Conservation (phyloP, 805 yeast genomes). For the Sugiyamaella marilandica region DNA sequence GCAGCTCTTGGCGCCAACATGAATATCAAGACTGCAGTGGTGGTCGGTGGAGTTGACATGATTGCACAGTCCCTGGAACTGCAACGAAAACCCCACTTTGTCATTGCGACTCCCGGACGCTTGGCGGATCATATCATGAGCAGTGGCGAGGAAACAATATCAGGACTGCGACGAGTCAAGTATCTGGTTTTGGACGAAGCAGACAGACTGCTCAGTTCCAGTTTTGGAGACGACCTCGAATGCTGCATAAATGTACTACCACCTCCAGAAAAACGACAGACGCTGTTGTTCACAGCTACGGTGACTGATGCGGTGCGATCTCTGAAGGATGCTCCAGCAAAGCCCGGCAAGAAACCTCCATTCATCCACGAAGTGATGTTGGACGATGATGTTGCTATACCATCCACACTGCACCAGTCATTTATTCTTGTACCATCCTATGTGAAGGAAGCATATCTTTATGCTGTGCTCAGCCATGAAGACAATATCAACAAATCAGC, state of each 20-base stretch:
- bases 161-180: conserved; percentile 72
- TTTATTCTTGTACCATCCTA: conserved; percentile 79
- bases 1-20: conserved; percentile 85
- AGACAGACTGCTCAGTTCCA: conserved; percentile 78
- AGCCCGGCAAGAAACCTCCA: conserved; percentile 53
- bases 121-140: conserved; percentile 84
- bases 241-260: conserved; percentile 73
- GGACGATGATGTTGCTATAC: conserved; percentile 73
- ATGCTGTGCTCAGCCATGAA: conserved; percentile 58
- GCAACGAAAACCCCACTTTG: conserved; percentile 84
- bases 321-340: conserved; percentile 58
- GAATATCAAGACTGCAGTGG: conserved; percentile 75
- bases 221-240: conserved; percentile 74
- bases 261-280: conserved; percentile 67
- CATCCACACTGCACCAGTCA: conserved; percentile 58
- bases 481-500: conserved; percentile 63
- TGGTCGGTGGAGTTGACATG: conserved; percentile 95
- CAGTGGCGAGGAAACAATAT: conserved; percentile 83
- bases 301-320: conserved; percentile 88
- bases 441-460: conserved; percentile 85
- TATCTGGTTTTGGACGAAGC: conserved; percentile 94
- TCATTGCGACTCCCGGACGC: conserved; percentile 96
- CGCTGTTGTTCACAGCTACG: conserved; percentile 90
- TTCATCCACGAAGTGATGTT: conserved; percentile 72
- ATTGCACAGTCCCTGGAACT: conserved; percentile 80